phyloP scores from a whole-genome alignment of 257 asterid genomes.

The Orobanche coerulescens region DNA sequence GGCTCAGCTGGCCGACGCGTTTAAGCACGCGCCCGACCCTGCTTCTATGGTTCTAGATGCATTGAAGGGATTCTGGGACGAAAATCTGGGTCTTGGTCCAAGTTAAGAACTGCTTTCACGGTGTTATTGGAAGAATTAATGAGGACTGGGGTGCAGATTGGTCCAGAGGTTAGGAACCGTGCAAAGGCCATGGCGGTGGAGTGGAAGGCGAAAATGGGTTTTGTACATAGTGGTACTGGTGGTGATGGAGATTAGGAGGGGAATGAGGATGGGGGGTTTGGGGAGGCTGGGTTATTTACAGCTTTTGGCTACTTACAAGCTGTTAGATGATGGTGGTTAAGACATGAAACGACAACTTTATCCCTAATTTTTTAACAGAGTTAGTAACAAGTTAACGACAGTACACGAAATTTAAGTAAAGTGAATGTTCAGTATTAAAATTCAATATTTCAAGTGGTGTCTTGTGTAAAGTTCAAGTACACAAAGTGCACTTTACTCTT shows the following conservation, averaged over 20 bases:
- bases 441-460: no score
- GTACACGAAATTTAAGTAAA: no score
- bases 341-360: no score
- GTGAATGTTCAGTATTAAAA: no score
- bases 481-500: no score
- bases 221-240: neutral
- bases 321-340: constrained; percentile 29
- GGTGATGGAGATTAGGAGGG: constrained; percentile 29
- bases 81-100: constrained; percentile 13
- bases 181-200: constrained; percentile 32
- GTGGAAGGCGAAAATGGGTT: constrained; percentile 35
- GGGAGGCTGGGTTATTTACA: constrained; percentile 46
- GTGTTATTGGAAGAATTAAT: constrained; percentile 50
- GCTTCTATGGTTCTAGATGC: constrained; percentile 45
- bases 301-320: constrained; percentile 43
- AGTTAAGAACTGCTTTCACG: constrained; percentile 38
- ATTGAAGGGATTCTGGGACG: constrained; percentile 37
- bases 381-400: no score
- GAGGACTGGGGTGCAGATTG: constrained; percentile 37
- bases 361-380: no score
- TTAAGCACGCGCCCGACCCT: constrained; percentile 48
- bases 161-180: constrained; percentile 30
- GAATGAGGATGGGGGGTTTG: constrained; percentile 35
- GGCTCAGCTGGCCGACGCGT: constrained; percentile 50
- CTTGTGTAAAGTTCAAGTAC: no score